Conservation (phyloP, 371 early-diverging fungal species). For the Rhizomucor pusillus region DNA sequence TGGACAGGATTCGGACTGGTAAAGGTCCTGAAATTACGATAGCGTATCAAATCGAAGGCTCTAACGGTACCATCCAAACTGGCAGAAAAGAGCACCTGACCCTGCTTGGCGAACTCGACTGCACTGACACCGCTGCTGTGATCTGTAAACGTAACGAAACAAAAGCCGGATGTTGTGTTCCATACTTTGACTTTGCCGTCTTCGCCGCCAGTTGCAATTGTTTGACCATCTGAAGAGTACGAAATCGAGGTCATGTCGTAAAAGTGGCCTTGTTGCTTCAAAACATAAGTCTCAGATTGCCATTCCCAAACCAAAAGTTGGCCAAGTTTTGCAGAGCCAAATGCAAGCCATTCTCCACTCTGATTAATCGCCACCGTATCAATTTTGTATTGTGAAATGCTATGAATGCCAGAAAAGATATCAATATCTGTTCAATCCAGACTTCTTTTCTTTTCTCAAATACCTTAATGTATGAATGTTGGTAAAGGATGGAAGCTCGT, state of each 20-base stretch:
- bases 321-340: constrained; percentile 88
- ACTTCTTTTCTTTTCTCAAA: background rate
- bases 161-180: constrained; percentile 94
- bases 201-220: constrained; percentile 93
- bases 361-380: constrained; percentile 84
- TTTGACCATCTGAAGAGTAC: constrained; percentile 94
- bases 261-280: constrained; percentile 98
- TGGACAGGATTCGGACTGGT: constrained; percentile 96
- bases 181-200: constrained; percentile 98
- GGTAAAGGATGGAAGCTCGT: constrained; percentile 91
- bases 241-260: constrained; percentile 89
- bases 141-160: constrained; percentile 96
- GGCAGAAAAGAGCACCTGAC: constrained; percentile 91
- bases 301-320: constrained; percentile 99
- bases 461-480: constrained; percentile 87
- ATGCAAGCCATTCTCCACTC: constrained; percentile 97
- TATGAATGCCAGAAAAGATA: constrained; percentile 19
- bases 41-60: constrained; percentile 95
- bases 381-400: constrained; percentile 93
- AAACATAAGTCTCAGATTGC: constrained; percentile 96
- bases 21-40: constrained; percentile 97
- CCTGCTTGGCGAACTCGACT: constrained; percentile 88
- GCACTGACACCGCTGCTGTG: constrained; percentile 84
- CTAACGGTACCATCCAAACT: constrained; percentile 97
- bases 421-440: background rate